These are phyloP conservation scores for Begonia fuchsioides DNA, from an alignment of 306 rosid genomes.

Conservation along the genomic window DNA sequence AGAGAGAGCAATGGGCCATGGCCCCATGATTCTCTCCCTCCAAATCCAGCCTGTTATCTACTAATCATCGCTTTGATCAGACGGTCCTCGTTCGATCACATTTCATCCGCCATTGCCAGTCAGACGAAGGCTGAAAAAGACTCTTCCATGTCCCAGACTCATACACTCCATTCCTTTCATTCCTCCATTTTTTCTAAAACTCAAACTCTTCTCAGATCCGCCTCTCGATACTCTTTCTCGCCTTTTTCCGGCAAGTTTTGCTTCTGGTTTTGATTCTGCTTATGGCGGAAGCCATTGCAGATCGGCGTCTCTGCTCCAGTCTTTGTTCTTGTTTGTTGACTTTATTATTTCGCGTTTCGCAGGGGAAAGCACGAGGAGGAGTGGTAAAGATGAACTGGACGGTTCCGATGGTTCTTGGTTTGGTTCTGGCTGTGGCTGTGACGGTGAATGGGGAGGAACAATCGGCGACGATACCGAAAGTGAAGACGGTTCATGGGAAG, in stretches of 20 bases:
- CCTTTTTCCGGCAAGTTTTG: conserved; percentile 7
- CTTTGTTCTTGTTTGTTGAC: background rate
- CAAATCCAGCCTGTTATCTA: conserved; percentile 26
- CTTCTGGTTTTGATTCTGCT: background rate
- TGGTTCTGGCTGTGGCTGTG: conserved; percentile 4
- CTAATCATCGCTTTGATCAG: too few relatives aligned
- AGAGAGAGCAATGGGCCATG: conserved; percentile 7
- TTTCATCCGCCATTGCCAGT: conserved; percentile 3
- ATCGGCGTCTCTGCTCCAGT: conserved; percentile 2
- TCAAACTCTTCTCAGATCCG: conserved; percentile 8
- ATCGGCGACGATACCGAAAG: conserved; percentile 16
- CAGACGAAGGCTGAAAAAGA: conserved; percentile 12
- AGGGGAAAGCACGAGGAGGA: background rate
- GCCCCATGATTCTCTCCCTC: background rate
- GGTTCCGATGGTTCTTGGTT: conserved; percentile 11
- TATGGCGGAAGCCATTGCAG: background rate
- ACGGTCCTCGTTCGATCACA: conserved; percentile 4
- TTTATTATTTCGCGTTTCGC: background rate
- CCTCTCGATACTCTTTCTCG: background rate
- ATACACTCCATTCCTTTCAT: background rate
- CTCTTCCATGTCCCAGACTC: conserved; percentile 9
- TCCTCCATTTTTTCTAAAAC: conserved; percentile 2
- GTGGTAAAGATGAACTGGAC: conserved; percentile 8
- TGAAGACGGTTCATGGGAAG: conserved; percentile 49
- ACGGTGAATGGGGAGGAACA: conserved; percentile 21